Percentiles rank a stretch among this genome's conserved stretches.
Evolutionary conservation across 805 yeast genomes (phyloP).

Genomic region (Yamadazyma sp.): DNA sequence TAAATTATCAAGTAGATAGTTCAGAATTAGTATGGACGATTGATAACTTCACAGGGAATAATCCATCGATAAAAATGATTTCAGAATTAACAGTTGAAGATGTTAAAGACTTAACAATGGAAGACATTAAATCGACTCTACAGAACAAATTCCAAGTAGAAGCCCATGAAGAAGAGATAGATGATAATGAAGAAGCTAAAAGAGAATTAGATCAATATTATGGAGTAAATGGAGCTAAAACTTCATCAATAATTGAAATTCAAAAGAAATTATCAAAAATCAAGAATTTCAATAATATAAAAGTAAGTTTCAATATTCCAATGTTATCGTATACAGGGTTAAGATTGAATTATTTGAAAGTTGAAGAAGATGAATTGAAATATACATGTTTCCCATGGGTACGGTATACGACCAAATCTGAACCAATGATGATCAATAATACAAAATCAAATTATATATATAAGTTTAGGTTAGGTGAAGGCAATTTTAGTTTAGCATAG

Average conservation of each 20-base stretch:
- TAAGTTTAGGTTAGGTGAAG: slow-evolving; percentile 21
- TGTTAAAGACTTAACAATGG: slow-evolving; percentile 3
- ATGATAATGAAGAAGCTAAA: slow-evolving; percentile 26
- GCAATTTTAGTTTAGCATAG: too few relatives aligned
- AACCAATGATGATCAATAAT: not conserved
- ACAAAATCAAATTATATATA: slow-evolving; percentile 13
- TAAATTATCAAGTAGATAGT: slow-evolving; percentile 66
- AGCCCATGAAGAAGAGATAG: slow-evolving; percentile 6
- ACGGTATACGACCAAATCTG: slow-evolving; percentile 24
- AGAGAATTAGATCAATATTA: slow-evolving; percentile 27
- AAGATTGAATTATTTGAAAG: slow-evolving; percentile 62
- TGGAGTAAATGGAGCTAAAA: slow-evolving; percentile 36
- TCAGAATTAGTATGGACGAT: slow-evolving; percentile 73
- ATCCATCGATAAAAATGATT: slow-evolving; percentile 47
- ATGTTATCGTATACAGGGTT: slow-evolving; percentile 64
- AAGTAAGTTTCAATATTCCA: slow-evolving; percentile 32
- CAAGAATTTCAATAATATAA: slow-evolving; percentile 20
- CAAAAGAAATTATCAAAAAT: slow-evolving; percentile 11
- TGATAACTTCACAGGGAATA: slow-evolving; percentile 61
- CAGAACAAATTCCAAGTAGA: slow-evolving; percentile 1
- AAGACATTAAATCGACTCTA: slow-evolving; percentile 4
- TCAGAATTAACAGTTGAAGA: slow-evolving; percentile 35
- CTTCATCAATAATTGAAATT: slow-evolving; percentile 24
- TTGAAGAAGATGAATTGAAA: slow-evolving; percentile 57
- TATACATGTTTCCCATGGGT: slow-evolving; percentile 82